A percentile compares a stretch with the other conserved stretches of the same genome.
These are phyloP conservation scores for Boletus tylopilopsis DNA, from an alignment of 768 basidiomycete species.

Conservation along the genomic window DNA sequence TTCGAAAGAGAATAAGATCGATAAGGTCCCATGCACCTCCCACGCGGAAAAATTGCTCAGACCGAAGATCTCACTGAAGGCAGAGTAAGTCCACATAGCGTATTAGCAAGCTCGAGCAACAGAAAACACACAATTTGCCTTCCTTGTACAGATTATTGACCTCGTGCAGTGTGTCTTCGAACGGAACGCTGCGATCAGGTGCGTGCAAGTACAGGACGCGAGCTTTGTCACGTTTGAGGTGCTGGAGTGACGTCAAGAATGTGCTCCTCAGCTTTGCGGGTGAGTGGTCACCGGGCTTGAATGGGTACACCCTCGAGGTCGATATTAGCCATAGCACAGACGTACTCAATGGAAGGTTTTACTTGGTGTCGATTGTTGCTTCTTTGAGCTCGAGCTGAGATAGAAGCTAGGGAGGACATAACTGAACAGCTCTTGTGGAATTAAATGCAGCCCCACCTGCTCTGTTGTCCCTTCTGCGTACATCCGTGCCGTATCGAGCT, in stretches of 20 bases:
- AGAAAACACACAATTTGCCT: constrained; percentile 48
- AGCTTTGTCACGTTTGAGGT: constrained; percentile 43
- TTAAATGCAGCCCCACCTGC: constrained; percentile 29
- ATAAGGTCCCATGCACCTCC: constrained; percentile 37
- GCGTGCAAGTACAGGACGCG: constrained; percentile 57
- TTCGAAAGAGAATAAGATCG: neutral
- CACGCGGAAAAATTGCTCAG: constrained; percentile 58
- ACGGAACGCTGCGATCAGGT: constrained; percentile 56
- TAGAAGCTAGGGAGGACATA: constrained; percentile 29
- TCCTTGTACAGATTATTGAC: constrained; percentile 54
- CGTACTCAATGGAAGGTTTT: neutral
- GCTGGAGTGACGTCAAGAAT: constrained; percentile 44
- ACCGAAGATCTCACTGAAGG: constrained; percentile 50
- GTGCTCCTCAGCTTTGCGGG: constrained; percentile 40
- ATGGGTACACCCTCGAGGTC: constrained; percentile 37
- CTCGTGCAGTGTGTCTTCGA: constrained; percentile 51
- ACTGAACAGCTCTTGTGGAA: neutral
- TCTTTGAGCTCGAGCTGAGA: constrained; percentile 38
- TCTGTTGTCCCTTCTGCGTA: constrained; percentile 57
- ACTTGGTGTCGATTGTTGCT: constrained; percentile 50
- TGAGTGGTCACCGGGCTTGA: constrained; percentile 39
- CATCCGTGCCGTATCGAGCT: constrained; percentile 49
- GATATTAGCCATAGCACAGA: neutral
- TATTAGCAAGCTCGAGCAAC: neutral
- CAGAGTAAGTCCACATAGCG: neutral